Percentiles rank a stretch among this genome's conserved stretches.
Evolutionary conservation across 495 filamentous ascomycete genomes (phyloP).

Genomic region (Hyaloscypha hepaticicola): DNA sequence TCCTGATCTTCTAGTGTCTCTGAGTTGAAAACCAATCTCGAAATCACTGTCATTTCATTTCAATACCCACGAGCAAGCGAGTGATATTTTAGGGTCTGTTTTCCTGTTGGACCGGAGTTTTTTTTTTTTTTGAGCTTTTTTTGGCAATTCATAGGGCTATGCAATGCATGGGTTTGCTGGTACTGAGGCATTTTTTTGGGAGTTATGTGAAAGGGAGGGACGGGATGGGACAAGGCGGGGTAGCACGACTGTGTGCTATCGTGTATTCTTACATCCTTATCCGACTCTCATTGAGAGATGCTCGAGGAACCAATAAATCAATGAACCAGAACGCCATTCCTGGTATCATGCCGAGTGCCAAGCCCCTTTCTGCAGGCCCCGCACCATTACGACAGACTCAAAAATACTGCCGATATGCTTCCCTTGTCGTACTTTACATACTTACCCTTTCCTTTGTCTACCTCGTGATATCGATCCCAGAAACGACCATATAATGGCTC

Average conservation of each 20-base stretch:
- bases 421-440: constrained; percentile 96
- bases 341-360: constrained; percentile 10
- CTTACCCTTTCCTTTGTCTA: constrained; percentile 95
- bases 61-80: background rate
- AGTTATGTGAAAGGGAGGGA: background rate
- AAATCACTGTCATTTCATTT: background rate
- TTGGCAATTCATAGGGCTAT: background rate
- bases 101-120: constrained; percentile 1
- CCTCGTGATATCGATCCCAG: constrained; percentile 96
- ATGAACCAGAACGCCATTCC: constrained; percentile 1
- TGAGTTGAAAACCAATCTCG: background rate
- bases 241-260: background rate
- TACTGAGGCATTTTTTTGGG: background rate
- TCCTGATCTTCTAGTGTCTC: background rate
- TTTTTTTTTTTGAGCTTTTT: too few species aligned
- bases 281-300: background rate
- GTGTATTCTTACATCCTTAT: constrained; percentile 8
- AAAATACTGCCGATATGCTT: constrained; percentile 53
- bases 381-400: constrained; percentile 22
- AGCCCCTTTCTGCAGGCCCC: background rate
- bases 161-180: background rate
- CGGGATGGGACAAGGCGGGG: background rate
- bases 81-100: background rate
- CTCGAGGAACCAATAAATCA: background rate
- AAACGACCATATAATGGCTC: constrained; percentile 94